These are phyloP conservation scores for Pyricularia grisea DNA, from an alignment of 2,329 filamentous ascomycete genomes.

Conservation along the genomic window DNA sequence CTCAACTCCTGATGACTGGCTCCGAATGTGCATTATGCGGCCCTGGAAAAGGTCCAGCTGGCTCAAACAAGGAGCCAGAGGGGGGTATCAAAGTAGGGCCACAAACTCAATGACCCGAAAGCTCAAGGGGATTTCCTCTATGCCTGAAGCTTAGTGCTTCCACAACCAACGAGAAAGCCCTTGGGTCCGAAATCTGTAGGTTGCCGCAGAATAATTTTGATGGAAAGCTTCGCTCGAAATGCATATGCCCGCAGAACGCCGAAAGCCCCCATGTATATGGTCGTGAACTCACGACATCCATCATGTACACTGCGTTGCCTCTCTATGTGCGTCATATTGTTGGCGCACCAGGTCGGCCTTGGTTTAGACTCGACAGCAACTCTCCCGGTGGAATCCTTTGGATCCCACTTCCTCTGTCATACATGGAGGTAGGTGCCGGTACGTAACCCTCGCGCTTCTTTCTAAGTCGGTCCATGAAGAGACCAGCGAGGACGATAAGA, in stretches of 20 bases:
- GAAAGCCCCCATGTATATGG: background rate
- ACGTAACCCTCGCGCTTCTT: constrained; percentile 72
- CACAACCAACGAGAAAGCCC: background rate
- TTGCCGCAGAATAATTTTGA: background rate
- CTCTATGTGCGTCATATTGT: constrained; percentile 30
- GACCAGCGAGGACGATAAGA: constrained; percentile 64
- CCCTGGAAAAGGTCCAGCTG: background rate
- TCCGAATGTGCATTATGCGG: background rate
- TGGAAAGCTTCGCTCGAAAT: constrained; percentile 1
- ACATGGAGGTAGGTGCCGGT: constrained; percentile 62
- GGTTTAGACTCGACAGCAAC: constrained; percentile 43
- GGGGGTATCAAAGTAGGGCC: constrained; percentile 1
- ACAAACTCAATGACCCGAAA: background rate
- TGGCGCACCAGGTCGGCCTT: constrained; percentile 37
- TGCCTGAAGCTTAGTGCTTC: background rate
- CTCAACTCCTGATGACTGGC: background rate
- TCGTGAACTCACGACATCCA: background rate
- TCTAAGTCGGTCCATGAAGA: constrained; percentile 65
- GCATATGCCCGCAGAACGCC: background rate
- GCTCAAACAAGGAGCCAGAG: background rate
- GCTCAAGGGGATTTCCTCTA: background rate
- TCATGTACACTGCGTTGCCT: no score
- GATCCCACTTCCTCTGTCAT: constrained; percentile 49
- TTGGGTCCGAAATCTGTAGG: background rate
- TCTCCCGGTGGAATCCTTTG: constrained; percentile 52